Evolutionary conservation across 495 filamentous ascomycete genomes (phyloP).

Genomic region (Tuber calosporum): DNA sequence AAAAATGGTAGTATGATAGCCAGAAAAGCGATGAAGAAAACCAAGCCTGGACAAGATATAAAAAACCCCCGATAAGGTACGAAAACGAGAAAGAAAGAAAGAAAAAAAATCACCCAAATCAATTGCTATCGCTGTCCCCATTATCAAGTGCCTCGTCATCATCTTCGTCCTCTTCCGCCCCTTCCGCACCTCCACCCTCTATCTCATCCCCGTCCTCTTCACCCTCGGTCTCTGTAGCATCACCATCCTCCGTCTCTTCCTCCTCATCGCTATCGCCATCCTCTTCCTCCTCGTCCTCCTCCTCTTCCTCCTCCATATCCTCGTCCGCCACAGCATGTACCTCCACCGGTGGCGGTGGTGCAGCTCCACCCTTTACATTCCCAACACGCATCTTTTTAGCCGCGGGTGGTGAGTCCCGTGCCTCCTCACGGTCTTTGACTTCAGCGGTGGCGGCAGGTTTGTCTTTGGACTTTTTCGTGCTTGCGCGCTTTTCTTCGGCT

Average conservation of each 20-base stretch:
- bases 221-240: constrained; percentile 2
- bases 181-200: not conserved
- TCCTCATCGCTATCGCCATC: not conserved
- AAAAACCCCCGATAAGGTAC: not conserved
- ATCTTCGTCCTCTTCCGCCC: not conserved
- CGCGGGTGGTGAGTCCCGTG: constrained; percentile 16
- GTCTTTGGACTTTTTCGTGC: constrained; percentile 45
- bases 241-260: not conserved
- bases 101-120: not conserved
- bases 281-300: not conserved
- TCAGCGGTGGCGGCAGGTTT: not conserved
- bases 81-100: not conserved
- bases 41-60: not conserved
- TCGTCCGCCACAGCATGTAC: not conserved
- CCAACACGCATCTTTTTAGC: constrained; percentile 24
- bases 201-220: not conserved
- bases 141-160: constrained; percentile 9
- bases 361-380: constrained; percentile 11
- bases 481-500: constrained; percentile 50
- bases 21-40: not conserved
- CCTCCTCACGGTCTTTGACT: constrained; percentile 2
- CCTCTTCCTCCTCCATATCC: constrained; percentile 7
- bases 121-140: not conserved
- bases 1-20: not conserved
- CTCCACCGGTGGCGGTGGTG: not conserved